Evolutionary conservation across 805 yeast genomes (phyloP).

Genomic region (Debaryomyces prosopidis): DNA sequence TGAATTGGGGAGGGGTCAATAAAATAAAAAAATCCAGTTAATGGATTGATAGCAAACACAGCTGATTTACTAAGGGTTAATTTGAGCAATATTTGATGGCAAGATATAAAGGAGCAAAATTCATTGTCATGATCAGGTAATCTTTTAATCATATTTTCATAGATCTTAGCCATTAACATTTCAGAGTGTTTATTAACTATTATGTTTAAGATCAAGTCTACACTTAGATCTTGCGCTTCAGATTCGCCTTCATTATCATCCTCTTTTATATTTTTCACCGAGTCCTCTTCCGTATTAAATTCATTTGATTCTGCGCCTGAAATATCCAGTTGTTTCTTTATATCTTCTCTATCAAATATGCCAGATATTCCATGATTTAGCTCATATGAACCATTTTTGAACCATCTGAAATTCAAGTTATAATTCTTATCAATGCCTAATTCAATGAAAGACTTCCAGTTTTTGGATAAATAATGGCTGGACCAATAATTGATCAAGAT

Average conservation of each 20-base stretch:
- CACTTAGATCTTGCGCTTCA: constrained; percentile 32
- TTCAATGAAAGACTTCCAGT: constrained; percentile 56
- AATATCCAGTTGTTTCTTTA: constrained; percentile 20
- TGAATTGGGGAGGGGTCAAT: constrained; percentile 41
- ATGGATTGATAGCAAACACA: constrained; percentile 39
- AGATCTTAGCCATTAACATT: constrained; percentile 26
- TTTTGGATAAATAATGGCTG: constrained; percentile 41
- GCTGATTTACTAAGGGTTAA: constrained; percentile 33
- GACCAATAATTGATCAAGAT: constrained; percentile 67
- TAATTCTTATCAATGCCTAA: constrained; percentile 55
- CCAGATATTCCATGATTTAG: constrained; percentile 14
- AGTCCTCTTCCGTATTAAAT: background rate
- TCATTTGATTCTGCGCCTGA: constrained; percentile 7
- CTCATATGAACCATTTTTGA: constrained; percentile 51
- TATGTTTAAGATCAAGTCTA: constrained; percentile 35
- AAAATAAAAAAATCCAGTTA: constrained; percentile 42
- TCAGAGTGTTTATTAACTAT: constrained; percentile 42
- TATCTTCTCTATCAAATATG: constrained; percentile 5
- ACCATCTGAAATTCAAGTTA: constrained; percentile 61
- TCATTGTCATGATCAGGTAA: constrained; percentile 10
- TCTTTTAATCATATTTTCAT: constrained; percentile 11
- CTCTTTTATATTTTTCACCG: constrained; percentile 1
- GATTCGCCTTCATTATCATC: constrained; percentile 9
- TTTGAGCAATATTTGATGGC: constrained; percentile 36
- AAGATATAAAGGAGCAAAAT: constrained; percentile 18